These are phyloP conservation scores for Aquilaria sinensis DNA, from an alignment of 345 rosid genomes.

Conservation along the genomic window DNA sequence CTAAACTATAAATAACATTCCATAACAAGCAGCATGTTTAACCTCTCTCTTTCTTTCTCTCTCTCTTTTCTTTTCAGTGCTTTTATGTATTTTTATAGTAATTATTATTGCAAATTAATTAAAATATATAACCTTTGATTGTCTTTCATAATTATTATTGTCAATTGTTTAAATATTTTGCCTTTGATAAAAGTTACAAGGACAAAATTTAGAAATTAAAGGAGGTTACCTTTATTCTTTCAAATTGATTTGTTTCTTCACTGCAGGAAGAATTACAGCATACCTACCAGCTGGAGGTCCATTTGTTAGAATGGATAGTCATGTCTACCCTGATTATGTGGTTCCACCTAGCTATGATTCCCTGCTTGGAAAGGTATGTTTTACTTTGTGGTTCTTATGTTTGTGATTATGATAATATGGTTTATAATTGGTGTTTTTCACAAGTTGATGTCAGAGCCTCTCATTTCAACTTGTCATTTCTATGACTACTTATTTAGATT, in stretches of 20 bases:
- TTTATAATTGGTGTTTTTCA: background rate
- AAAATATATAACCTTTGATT: too few species aligned
- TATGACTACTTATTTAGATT: too few species aligned
- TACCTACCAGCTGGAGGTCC: conserved; percentile 99
- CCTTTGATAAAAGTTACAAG: background rate
- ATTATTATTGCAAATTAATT: too few species aligned
- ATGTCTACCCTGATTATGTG: conserved; percentile 89
- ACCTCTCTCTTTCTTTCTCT: too few species aligned
- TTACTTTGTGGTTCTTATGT: background rate
- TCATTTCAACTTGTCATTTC: background rate
- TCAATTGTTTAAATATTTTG: too few species aligned
- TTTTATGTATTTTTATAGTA: too few species aligned
- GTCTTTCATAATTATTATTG: too few species aligned
- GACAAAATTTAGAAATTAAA: background rate
- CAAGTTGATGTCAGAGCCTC: background rate
- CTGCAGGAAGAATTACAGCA: conserved; percentile 86
- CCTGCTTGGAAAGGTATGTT: conserved; percentile 87
- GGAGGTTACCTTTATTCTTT: background rate
- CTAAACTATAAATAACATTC: too few species aligned
- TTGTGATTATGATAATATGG: background rate
- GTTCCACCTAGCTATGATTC: conserved; percentile 99
- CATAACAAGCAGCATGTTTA: too few species aligned
- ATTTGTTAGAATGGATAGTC: conserved; percentile 99
- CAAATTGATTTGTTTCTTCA: conserved; percentile 4
- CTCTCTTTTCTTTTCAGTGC: too few species aligned